Conservation (phyloP, 1,284 basidiomycete genomes). For the Ceratobasidium sp. region DNA sequence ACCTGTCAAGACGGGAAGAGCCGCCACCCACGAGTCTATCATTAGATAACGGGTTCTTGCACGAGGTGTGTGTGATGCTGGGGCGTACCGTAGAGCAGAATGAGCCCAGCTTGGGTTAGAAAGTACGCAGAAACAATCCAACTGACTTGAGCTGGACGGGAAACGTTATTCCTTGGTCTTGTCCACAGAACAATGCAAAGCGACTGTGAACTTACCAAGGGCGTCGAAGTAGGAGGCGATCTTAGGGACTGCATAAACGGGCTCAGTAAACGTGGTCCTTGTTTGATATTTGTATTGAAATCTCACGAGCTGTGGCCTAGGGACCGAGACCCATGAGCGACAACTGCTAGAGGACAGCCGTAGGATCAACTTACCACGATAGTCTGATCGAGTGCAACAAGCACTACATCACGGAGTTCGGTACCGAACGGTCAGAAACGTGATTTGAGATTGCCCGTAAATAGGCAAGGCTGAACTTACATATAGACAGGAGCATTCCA, state of each 20-base stretch:
- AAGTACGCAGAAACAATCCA: slow-evolving; percentile 65
- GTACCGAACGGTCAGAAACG: slow-evolving; percentile 1
- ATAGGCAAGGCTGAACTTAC: slow-evolving; percentile 20
- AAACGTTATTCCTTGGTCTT: not conserved
- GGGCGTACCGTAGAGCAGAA: slow-evolving; percentile 51
- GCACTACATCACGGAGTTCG: slow-evolving; percentile 7
- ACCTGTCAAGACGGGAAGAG: slow-evolving; percentile 47
- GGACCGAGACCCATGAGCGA: not conserved
- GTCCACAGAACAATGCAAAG: not conserved
- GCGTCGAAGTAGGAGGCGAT: slow-evolving; percentile 41
- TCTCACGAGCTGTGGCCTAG: slow-evolving; percentile 34
- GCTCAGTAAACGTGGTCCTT: too few species aligned
- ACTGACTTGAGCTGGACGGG: slow-evolving; percentile 52
- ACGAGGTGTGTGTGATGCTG: not conserved
- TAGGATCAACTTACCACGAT: slow-evolving; percentile 32
- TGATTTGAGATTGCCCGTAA: not conserved
- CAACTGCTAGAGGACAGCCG: not conserved
- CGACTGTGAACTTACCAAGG: slow-evolving; percentile 17
- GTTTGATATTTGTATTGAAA: not conserved
- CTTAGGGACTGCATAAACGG: slow-evolving; percentile 16
- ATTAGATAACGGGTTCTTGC: not conserved
- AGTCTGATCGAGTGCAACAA: slow-evolving; percentile 43
- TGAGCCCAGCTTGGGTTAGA: slow-evolving; percentile 54
- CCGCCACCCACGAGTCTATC: too few species aligned
- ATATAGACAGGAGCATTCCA: slow-evolving; percentile 34